These are phyloP conservation scores for Naematelia encephala DNA, from an alignment of 768 basidiomycete species.

Conservation along the genomic window DNA sequence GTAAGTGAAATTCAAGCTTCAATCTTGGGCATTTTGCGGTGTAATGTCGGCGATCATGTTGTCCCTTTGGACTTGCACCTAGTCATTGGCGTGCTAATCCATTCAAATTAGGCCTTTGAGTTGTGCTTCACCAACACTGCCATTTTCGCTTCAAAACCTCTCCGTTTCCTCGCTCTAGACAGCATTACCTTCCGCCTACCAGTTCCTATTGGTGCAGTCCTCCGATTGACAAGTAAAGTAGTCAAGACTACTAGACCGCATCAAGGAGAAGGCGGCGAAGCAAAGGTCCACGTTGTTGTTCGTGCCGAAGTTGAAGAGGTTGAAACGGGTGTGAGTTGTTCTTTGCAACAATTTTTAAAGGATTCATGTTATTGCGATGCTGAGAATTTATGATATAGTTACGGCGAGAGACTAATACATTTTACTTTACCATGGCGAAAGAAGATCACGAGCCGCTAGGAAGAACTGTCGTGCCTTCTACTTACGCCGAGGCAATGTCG, in stretches of 20 bases:
- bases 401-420: conserved; percentile 53
- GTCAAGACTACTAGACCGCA: conserved; percentile 59
- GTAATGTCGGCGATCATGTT: neutral
- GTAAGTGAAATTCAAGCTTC: conserved; percentile 43
- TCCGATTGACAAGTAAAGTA: conserved; percentile 68
- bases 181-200: conserved; percentile 74
- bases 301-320: conserved; percentile 54
- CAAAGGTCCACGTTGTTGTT: conserved; percentile 49
- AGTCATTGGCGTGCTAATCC: conserved; percentile 6
- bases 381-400: conserved; percentile 13
- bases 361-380: too few relatives aligned
- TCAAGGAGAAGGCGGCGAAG: conserved; percentile 37
- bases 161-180: conserved; percentile 74
- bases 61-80: conserved; percentile 6
- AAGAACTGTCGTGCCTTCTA: conserved; percentile 33
- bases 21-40: neutral
- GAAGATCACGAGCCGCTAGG: conserved; percentile 36
- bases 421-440: conserved; percentile 28
- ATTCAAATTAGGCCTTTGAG: conserved; percentile 48
- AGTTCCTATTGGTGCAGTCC: conserved; percentile 78
- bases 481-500: conserved; percentile 68
- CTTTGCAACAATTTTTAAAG: too few relatives aligned
- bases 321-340: conserved; percentile 60
- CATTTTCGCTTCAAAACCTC: conserved; percentile 62
- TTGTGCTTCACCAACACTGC: conserved; percentile 70